Evolutionary conservation across 73 alveolate genomes (phyloP).

Genomic region (Stentor roeselii): DNA sequence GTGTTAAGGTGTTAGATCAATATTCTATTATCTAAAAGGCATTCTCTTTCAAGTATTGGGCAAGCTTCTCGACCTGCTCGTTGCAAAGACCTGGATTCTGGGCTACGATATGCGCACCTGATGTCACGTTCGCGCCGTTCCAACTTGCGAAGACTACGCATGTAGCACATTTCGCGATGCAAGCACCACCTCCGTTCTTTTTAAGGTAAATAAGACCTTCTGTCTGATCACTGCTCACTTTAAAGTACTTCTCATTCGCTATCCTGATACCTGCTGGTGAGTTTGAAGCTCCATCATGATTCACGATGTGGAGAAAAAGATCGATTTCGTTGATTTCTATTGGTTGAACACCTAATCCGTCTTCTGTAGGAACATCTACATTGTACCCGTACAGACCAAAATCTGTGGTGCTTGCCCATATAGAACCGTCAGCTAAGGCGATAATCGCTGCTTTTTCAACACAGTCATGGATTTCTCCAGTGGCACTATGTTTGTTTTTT

Average conservation of each 20-base stretch:
- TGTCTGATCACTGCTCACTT: neutral
- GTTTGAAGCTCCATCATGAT: neutral
- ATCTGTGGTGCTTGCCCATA: constrained; percentile 19
- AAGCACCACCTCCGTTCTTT: constrained; percentile 27
- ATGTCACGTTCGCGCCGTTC: constrained; percentile 4
- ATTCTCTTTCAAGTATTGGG: neutral
- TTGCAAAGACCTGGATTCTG: constrained; percentile 29
- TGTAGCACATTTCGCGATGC: neutral
- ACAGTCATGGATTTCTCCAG: neutral
- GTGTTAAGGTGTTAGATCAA: too few species aligned
- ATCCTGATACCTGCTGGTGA: constrained; percentile 22
- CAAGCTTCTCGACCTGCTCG: neutral
- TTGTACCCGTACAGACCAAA: neutral
- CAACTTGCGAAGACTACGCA: constrained; percentile 5
- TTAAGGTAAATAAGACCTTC: neutral
- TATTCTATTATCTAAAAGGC: neutral
- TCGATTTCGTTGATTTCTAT: neutral
- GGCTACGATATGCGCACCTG: neutral
- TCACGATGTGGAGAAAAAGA: neutral
- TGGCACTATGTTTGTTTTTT: neutral
- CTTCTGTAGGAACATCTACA: constrained; percentile 20
- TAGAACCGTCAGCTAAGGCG: neutral
- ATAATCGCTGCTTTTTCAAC: constrained; percentile 21
- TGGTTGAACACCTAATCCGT: neutral
- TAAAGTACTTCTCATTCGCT: neutral